Conservation (phyloP, 768 basidiomycete genomes). For the Phaeolepiota aurea region DNA sequence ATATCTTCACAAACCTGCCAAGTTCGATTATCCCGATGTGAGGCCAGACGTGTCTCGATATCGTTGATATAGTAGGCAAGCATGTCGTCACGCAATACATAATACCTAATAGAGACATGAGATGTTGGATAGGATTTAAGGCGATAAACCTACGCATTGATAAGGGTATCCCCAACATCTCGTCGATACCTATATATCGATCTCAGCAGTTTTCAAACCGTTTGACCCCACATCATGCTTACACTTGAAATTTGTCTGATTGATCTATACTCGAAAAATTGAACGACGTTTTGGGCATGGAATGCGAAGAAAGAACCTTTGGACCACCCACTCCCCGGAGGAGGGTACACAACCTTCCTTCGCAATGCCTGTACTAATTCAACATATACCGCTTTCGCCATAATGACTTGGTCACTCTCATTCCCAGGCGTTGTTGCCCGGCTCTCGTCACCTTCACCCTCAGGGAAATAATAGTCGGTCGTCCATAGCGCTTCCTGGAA, state of each 20-base stretch:
- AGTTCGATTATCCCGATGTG: constrained; percentile 32
- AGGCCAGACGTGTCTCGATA: constrained; percentile 44
- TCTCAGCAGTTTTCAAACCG: too few relatives aligned
- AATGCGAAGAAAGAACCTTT: constrained; percentile 43
- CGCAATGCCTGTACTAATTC: constrained; percentile 68
- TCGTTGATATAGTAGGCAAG: constrained; percentile 62
- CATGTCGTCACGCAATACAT: constrained; percentile 81
- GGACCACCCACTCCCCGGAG: constrained; percentile 44
- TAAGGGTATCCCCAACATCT: constrained; percentile 81
- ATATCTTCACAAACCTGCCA: constrained; percentile 59
- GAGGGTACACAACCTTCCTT: constrained; percentile 72
- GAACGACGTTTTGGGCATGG: constrained; percentile 5
- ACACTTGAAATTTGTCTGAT: constrained; percentile 74
- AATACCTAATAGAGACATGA: constrained; percentile 45
- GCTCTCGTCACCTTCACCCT: constrained; percentile 21
- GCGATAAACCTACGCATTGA: constrained; percentile 65
- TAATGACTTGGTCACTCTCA: constrained; percentile 27
- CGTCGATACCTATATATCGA: constrained; percentile 57
- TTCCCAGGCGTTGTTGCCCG: constrained; percentile 11
- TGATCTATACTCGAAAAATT: constrained; percentile 44
- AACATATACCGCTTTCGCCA: constrained; percentile 71
- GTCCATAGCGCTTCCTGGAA: constrained; percentile 85
- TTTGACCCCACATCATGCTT: constrained; percentile 21
- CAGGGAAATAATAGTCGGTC: constrained; percentile 40
- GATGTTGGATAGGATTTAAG: constrained; percentile 3